Percentiles rank a stretch among this genome's conserved stretches.
These are phyloP conservation scores for Solanum etuberosum DNA, from an alignment of 257 asterid genomes.

Conservation along the genomic window DNA sequence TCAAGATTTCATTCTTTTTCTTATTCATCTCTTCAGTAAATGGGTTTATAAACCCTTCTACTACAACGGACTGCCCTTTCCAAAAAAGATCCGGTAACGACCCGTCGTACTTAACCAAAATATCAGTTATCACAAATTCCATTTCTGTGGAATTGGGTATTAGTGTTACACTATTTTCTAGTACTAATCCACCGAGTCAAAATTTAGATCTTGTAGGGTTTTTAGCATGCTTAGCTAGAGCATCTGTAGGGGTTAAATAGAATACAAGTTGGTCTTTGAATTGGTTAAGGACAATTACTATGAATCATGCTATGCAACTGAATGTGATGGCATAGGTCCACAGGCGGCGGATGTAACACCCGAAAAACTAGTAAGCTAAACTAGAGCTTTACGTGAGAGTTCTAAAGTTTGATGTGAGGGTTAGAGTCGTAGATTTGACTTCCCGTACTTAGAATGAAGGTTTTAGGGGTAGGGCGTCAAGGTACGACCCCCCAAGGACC, in stretches of 20 bases:
- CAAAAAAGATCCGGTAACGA: slow-evolving; percentile 89
- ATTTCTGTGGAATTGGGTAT: slow-evolving; percentile 59
- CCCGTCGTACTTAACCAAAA: slow-evolving; percentile 73
- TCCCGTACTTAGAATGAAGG: too few species aligned
- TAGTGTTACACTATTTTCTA: slow-evolving; percentile 57
- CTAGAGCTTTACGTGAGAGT: too few species aligned
- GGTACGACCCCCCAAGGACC: too few species aligned
- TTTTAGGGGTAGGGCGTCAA: too few species aligned
- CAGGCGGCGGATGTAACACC: slow-evolving; percentile 93
- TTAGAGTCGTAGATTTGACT: too few species aligned
- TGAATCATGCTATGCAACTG: slow-evolving; percentile 85
- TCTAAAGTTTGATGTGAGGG: too few species aligned
- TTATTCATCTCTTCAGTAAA: slow-evolving; percentile 30
- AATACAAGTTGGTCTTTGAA: slow-evolving; percentile 90
- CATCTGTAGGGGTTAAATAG: slow-evolving; percentile 87
- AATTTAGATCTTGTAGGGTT: slow-evolving; percentile 69
- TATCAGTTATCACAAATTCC: slow-evolving; percentile 80
- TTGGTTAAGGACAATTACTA: slow-evolving; percentile 71
- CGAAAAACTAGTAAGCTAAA: too few species aligned
- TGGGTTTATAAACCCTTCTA: slow-evolving; percentile 74
- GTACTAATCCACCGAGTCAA: slow-evolving; percentile 93
- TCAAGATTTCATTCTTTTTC: slow-evolving; percentile 22
- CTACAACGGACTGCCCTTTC: slow-evolving; percentile 90
- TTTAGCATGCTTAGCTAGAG: slow-evolving; percentile 40
- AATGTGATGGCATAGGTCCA: slow-evolving; percentile 74